Percentiles rank a stretch among this genome's conserved stretches.
Evolutionary conservation across 169 alveolate genomes (phyloP).

Genomic region (Babesia ovis): DNA sequence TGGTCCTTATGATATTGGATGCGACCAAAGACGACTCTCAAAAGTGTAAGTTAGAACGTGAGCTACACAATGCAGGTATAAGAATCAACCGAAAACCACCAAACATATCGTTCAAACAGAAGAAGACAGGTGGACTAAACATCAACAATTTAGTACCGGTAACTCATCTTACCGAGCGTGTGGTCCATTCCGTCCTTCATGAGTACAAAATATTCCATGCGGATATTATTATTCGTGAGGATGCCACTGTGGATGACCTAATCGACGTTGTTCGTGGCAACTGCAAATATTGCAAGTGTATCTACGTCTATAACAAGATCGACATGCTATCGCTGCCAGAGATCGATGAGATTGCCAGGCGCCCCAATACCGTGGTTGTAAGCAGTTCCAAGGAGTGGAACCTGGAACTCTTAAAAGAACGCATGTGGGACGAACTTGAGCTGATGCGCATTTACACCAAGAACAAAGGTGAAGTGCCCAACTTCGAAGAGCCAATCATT

Average conservation of each 20-base stretch:
- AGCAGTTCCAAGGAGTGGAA: slow-evolving; percentile 78
- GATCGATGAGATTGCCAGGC: slow-evolving; percentile 51
- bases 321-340: slow-evolving; percentile 81
- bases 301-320: slow-evolving; percentile 90
- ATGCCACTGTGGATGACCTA: slow-evolving; percentile 94
- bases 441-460: slow-evolving; percentile 90
- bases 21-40: slow-evolving; percentile 91
- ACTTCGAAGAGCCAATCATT: slow-evolving; percentile 92
- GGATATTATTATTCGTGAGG: slow-evolving; percentile 88
- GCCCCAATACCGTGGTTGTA: slow-evolving; percentile 93
- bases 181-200: slow-evolving; percentile 73
- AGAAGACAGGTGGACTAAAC: slow-evolving; percentile 75
- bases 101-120: slow-evolving; percentile 71
- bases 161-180: slow-evolving; percentile 64
- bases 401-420: slow-evolving; percentile 66
- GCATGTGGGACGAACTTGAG: slow-evolving; percentile 69
- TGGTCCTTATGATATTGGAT: slow-evolving; percentile 91
- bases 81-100: slow-evolving; percentile 94
- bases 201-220: slow-evolving; percentile 94
- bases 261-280: slow-evolving; percentile 97
- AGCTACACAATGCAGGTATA: slow-evolving; percentile 94
- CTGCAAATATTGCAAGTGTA: slow-evolving; percentile 87
- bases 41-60: slow-evolving; percentile 88
- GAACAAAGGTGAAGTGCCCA: slow-evolving; percentile 94
- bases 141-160: slow-evolving; percentile 70